Conservation (phyloP, 2,329 filamentous ascomycete genomes). For the Xylariales sp. region DNA sequence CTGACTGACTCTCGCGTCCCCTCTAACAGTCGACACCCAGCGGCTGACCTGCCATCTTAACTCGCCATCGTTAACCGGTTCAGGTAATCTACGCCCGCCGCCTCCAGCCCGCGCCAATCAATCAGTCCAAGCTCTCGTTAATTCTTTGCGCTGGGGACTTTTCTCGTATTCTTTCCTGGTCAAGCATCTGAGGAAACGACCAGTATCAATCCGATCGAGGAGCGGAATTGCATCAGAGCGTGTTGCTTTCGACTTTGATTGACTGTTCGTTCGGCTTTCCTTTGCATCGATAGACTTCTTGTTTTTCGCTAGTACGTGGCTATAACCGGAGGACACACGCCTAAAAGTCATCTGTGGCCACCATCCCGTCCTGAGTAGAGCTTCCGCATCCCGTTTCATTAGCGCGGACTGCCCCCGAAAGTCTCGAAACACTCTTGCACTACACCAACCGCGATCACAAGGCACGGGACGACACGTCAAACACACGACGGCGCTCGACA, state of each 20-base stretch:
- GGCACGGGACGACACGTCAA: conserved; percentile 4
- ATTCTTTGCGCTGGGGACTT: conserved; percentile 3
- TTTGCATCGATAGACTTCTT: neutral
- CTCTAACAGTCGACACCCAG: too few relatives aligned
- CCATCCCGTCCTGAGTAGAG: neutral
- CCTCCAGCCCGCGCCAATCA: conserved; percentile 5
- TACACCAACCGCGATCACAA: too few relatives aligned
- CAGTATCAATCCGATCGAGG: too few relatives aligned
- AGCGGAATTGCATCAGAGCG: too few relatives aligned
- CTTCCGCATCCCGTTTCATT: conserved; percentile 1
- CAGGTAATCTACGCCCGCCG: too few relatives aligned
- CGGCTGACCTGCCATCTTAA: too few relatives aligned
- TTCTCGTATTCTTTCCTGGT: neutral
- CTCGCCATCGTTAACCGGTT: too few relatives aligned
- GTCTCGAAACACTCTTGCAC: neutral
- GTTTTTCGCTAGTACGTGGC: neutral
- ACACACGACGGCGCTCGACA: neutral
- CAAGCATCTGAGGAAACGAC: conserved; percentile 3
- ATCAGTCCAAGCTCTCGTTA: neutral
- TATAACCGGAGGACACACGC: too few relatives aligned
- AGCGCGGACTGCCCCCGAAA: neutral
- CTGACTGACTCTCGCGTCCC: too few relatives aligned
- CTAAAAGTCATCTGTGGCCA: neutral
- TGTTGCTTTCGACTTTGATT: too few relatives aligned
- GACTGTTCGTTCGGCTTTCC: neutral